Evolutionary conservation across 164 flowering plant genomes (phyloP).

Genomic region (Chimonanthus salicifolius): DNA sequence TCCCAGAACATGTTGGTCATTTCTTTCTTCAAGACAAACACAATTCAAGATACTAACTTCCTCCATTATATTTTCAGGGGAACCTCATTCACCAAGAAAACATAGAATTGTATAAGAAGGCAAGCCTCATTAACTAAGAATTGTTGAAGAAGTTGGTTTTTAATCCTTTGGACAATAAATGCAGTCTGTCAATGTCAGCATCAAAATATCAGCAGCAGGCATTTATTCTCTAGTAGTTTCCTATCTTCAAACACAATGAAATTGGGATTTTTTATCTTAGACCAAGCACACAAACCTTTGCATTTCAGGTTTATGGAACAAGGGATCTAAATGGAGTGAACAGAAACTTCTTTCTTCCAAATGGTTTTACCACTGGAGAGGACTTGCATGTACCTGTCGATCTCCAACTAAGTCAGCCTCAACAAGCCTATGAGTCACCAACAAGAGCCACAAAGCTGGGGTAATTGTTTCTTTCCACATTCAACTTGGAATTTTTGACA

Average conservation of each 20-base stretch:
- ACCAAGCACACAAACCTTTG: slow-evolving; percentile 7
- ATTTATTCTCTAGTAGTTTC: not conserved
- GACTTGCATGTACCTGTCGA: slow-evolving; percentile 1
- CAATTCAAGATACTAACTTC: slow-evolving; percentile 14
- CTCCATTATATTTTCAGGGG: slow-evolving; percentile 41
- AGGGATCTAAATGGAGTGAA: not conserved
- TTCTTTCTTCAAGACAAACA: not conserved
- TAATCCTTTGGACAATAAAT: slow-evolving; percentile 9
- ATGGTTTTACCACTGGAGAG: not conserved
- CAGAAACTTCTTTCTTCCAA: not conserved
- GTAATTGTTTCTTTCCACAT: slow-evolving; percentile 25
- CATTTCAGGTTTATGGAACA: not conserved
- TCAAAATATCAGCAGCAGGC: not conserved
- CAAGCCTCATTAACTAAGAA: slow-evolving; percentile 52
- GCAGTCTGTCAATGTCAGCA: slow-evolving; percentile 3
- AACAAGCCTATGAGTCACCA: slow-evolving; percentile 39
- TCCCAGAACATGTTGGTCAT: slow-evolving; percentile 2
- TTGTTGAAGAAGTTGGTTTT: slow-evolving; percentile 54
- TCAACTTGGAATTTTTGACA: not conserved
- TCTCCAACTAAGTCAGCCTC: slow-evolving; percentile 55
- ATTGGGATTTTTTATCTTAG: not conserved
- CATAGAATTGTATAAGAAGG: slow-evolving; percentile 69
- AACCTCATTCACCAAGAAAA: slow-evolving; percentile 73
- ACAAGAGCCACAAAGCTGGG: slow-evolving; percentile 39
- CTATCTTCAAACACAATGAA: not conserved